Conservation (phyloP, 257 asterid species). For the Echites panduratus region DNA sequence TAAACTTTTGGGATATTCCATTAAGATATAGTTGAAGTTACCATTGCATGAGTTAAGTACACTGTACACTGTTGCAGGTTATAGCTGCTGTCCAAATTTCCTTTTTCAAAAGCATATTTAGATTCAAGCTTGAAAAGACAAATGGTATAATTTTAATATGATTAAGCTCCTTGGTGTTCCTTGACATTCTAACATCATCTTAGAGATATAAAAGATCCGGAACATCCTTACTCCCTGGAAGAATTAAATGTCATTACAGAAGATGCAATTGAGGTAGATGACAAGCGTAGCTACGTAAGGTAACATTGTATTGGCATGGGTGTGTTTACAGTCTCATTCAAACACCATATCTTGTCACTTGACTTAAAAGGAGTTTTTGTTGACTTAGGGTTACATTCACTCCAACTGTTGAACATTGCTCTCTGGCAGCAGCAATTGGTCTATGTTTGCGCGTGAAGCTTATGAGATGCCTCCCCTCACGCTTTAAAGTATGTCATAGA, state of each 20-base stretch:
- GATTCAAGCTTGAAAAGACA: not conserved
- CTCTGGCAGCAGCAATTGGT: conserved; percentile 89
- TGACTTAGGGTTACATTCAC: conserved; percentile 77
- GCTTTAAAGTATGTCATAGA: conserved; percentile 55
- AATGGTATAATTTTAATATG: not conserved
- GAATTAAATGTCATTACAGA: conserved; percentile 85
- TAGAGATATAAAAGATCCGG: conserved; percentile 98
- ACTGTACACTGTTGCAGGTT: not conserved
- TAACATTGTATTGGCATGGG: conserved; percentile 19
- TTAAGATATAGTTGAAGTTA: too few relatives aligned
- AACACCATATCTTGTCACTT: conserved; percentile 15
- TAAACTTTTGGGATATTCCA: not conserved
- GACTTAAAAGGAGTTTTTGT: conserved; percentile 1
- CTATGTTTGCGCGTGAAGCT: conserved; percentile 93
- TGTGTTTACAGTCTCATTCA: conserved; percentile 8
- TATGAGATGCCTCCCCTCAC: conserved; percentile 78
- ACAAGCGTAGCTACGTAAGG: conserved; percentile 67
- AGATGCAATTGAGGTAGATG: conserved; percentile 84
- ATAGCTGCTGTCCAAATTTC: not conserved
- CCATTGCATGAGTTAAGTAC: not conserved
- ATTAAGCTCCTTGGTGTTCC: conserved; percentile 30
- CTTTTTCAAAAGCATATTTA: not conserved
- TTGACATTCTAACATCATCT: conserved; percentile 75
- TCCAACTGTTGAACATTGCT: conserved; percentile 96
- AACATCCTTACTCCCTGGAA: conserved; percentile 92